Conservation (phyloP, 1,284 basidiomycete genomes). For the Moesziomyces parantarcticus region DNA sequence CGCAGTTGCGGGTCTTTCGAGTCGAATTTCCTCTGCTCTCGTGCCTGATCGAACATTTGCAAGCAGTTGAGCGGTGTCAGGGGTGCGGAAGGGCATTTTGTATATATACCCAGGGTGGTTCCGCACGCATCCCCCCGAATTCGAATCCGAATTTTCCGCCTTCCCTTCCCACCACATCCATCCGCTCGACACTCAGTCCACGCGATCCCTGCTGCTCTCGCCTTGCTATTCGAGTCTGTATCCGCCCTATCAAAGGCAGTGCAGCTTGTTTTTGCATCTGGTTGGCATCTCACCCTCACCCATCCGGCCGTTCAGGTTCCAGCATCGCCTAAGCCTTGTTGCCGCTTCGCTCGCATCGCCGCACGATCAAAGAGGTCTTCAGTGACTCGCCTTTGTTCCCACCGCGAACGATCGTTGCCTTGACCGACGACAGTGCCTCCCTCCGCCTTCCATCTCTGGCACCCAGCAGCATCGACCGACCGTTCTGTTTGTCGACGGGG, state of each 20-base stretch:
- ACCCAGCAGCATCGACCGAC: constrained; percentile 39
- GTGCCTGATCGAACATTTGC: constrained; percentile 16
- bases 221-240: constrained; percentile 13
- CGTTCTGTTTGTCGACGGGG: constrained; percentile 44
- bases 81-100: not conserved
- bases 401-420: constrained; percentile 14
- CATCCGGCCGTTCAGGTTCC: constrained; percentile 10
- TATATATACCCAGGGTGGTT: constrained; percentile 34
- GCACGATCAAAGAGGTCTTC: constrained; percentile 40
- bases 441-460: not conserved
- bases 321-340: constrained; percentile 13
- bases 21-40: constrained; percentile 12
- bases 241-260: constrained; percentile 13
- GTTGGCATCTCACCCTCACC: constrained; percentile 1
- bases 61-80: constrained; percentile 20
- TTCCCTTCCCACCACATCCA: constrained; percentile 51
- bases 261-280: constrained; percentile 23
- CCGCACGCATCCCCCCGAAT: constrained; percentile 29
- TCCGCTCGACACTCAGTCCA: constrained; percentile 51
- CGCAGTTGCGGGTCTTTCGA: not conserved
- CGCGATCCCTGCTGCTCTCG: constrained; percentile 35
- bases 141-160: constrained; percentile 25
- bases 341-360: constrained; percentile 16
- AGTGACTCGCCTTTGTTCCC: constrained; percentile 31
- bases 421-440: constrained; percentile 18